Percentiles rank a stretch among this genome's conserved stretches.
Evolutionary conservation across 768 basidiomycete species (phyloP).

Genomic region (Lactarius quietus): DNA sequence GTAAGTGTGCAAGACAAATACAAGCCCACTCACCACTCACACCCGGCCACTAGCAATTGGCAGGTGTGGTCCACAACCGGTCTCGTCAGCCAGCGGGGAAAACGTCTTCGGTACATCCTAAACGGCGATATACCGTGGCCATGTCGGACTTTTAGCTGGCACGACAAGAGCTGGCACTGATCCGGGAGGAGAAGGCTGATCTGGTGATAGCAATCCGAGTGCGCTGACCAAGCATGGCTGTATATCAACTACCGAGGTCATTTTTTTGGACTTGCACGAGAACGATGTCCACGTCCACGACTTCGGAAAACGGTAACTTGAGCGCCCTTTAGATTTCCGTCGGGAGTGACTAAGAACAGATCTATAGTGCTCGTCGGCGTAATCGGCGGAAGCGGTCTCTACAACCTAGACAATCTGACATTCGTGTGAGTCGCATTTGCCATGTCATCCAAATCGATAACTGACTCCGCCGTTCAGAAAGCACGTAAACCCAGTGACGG

Average conservation of each 20-base stretch:
- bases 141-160: neutral
- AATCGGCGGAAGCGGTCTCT: constrained; percentile 90
- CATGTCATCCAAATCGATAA: neutral
- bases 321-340: neutral
- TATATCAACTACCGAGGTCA: neutral
- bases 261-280: neutral
- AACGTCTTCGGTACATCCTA: neutral
- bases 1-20: constrained; percentile 35
- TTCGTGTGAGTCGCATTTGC: constrained; percentile 57
- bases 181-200: too few species aligned
- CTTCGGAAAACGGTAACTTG: constrained; percentile 8
- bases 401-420: constrained; percentile 89
- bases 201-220: neutral
- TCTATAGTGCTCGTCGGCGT: constrained; percentile 73
- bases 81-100: neutral
- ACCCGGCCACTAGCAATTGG: too few species aligned
- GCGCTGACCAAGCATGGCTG: constrained; percentile 1
- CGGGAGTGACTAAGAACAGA: neutral
- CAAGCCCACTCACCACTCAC: neutral
- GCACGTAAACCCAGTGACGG: constrained; percentile 77
- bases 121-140: neutral
- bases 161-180: neutral
- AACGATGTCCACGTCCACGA: constrained; percentile 12
- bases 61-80: constrained; percentile 17
- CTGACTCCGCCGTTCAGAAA: constrained; percentile 44